Percentiles rank a stretch among this genome's conserved stretches.
These are phyloP conservation scores for Calocybe indica DNA, from an alignment of 768 basidiomycete genomes.

Conservation along the genomic window DNA sequence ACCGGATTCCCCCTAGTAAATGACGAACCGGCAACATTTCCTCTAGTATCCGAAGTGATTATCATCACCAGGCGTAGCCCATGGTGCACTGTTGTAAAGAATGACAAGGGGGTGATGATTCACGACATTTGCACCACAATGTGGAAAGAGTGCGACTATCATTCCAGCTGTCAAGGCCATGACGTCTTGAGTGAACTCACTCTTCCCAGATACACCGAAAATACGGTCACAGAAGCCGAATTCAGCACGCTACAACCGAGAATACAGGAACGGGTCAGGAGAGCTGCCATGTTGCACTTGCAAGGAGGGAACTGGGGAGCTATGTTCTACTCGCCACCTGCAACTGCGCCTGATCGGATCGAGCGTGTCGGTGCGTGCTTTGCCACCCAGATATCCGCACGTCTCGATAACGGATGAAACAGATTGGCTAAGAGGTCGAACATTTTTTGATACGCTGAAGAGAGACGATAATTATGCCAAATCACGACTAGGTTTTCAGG, in stretches of 20 bases:
- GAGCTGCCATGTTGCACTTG: slow-evolving; percentile 42
- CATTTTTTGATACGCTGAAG: slow-evolving; percentile 60
- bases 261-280: slow-evolving; percentile 66
- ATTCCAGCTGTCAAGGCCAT: too few relatives aligned
- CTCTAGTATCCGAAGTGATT: slow-evolving; percentile 53
- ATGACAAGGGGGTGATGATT: slow-evolving; percentile 68
- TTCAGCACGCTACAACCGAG: slow-evolving; percentile 54
- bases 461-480: slow-evolving; percentile 56
- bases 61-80: slow-evolving; percentile 58
- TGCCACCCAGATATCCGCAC: too few relatives aligned
- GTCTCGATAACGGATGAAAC: too few relatives aligned
- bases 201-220: slow-evolving; percentile 56
- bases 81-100: slow-evolving; percentile 75
- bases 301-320: slow-evolving; percentile 14
- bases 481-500: slow-evolving; percentile 65
- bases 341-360: slow-evolving; percentile 40
- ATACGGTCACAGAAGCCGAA: slow-evolving; percentile 62
- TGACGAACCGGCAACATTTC: slow-evolving; percentile 66
- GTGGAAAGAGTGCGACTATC: slow-evolving; percentile 63
- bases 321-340: slow-evolving; percentile 43
- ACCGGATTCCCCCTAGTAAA: slow-evolving; percentile 22
- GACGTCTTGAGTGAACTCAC: neutral
- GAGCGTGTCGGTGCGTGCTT: slow-evolving; percentile 56
- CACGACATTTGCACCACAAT: slow-evolving; percentile 68
- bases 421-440: slow-evolving; percentile 71